Conservation (phyloP, 2,329 filamentous ascomycete species). For the Bertia moriformis region DNA sequence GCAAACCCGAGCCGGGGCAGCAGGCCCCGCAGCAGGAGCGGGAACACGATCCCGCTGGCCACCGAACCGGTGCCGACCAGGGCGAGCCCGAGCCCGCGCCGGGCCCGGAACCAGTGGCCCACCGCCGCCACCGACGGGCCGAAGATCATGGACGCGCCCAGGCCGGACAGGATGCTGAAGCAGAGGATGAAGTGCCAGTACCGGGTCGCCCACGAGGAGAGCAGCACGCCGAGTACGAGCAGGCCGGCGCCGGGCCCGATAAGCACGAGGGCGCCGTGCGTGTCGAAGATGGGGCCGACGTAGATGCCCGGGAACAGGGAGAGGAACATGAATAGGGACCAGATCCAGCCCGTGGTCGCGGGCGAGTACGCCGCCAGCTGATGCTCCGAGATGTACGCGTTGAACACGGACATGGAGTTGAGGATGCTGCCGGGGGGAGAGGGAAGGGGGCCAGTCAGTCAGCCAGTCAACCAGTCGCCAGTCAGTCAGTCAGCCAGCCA, state of each 20-base stretch:
- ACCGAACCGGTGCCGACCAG: conserved; percentile 12
- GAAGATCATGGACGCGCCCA: conserved; percentile 8
- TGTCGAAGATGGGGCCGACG: conserved; percentile 10
- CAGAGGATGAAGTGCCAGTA: conserved; percentile 14
- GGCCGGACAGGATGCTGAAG: conserved; percentile 10
- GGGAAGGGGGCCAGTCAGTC: no score
- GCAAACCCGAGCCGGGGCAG: conserved; percentile 9
- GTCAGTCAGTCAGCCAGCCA: no score
- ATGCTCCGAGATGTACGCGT: conserved; percentile 11
- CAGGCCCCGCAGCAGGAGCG: conserved; percentile 10
- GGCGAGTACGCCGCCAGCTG: conserved; percentile 7
- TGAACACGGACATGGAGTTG: conserved; percentile 13
- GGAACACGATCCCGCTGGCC: conserved; percentile 14
- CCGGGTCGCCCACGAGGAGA: conserved; percentile 10
- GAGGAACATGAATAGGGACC: conserved; percentile 12
- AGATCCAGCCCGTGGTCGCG: conserved; percentile 12
- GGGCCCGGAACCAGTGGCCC: conserved; percentile 11
- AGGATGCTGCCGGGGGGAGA: conserved; percentile 13
- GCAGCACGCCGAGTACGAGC: conserved; percentile 11
- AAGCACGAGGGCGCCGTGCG: conserved; percentile 6
- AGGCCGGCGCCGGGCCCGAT: conserved; percentile 7
- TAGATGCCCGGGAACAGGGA: conserved; percentile 9
- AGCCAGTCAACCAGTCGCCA: no score
- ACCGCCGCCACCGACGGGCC: conserved; percentile 7
- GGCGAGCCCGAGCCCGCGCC: conserved; percentile 9